A percentile compares a stretch with the other conserved stretches of the same genome.
Conservation (phyloP, 140 eudicot species). For the Bidens hawaiensis region DNA sequence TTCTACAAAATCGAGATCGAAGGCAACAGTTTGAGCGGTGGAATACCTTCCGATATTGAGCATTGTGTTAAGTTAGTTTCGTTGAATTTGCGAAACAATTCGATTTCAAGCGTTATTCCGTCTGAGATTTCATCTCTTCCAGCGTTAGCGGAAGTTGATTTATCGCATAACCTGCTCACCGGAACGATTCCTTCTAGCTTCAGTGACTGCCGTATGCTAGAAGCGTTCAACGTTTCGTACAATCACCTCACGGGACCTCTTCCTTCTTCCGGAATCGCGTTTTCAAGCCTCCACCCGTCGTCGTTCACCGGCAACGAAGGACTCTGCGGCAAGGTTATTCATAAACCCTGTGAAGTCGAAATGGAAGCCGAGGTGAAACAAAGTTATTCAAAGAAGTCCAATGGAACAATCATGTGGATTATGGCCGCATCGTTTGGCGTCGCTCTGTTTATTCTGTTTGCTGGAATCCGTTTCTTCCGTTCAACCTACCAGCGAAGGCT, state of each 20-base stretch:
- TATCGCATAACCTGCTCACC: constrained; percentile 60
- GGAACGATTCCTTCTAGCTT: constrained; percentile 78
- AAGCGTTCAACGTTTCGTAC: constrained; percentile 76
- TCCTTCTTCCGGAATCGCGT: constrained; percentile 56
- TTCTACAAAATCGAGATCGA: constrained; percentile 78
- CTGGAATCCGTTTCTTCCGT: constrained; percentile 66
- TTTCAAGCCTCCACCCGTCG: constrained; percentile 72
- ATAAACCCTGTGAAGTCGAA: constrained; percentile 54
- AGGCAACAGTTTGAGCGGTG: constrained; percentile 69
- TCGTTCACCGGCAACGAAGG: constrained; percentile 83
- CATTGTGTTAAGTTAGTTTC: constrained; percentile 72
- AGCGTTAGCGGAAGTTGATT: constrained; percentile 68
- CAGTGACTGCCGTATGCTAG: constrained; percentile 60
- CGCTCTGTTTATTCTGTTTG: constrained; percentile 57
- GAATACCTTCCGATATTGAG: constrained; percentile 80
- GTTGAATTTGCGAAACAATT: constrained; percentile 51
- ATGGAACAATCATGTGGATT: constrained; percentile 83
- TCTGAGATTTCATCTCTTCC: constrained; percentile 90
- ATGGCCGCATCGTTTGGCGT: constrained; percentile 74
- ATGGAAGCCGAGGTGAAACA: constrained; percentile 18
- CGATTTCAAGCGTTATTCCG: constrained; percentile 81
- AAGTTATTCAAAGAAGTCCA: constrained; percentile 46
- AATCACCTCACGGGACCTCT: constrained; percentile 80
- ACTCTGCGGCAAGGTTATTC: constrained; percentile 56
- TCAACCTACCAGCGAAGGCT: constrained; percentile 39